phyloP scores from a whole-genome alignment of 305 asterid species.

The Solanum aculeatissimum region DNA sequence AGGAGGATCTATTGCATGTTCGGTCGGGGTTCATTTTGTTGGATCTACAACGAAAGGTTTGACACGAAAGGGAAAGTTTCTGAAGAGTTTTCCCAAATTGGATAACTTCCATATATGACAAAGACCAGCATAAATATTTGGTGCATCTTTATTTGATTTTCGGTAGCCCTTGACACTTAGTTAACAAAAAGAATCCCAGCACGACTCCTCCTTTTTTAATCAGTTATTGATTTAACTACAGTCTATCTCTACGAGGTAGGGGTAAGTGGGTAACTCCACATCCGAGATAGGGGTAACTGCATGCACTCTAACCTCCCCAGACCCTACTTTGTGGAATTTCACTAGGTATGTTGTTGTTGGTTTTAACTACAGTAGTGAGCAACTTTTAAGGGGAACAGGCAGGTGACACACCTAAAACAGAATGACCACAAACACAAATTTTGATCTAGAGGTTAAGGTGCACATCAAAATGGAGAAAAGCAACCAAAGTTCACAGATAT shows the following conservation, averaged over 20 bases:
- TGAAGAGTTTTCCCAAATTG: background rate
- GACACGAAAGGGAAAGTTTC: background rate
- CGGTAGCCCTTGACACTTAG: constrained; percentile 9
- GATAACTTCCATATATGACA: background rate
- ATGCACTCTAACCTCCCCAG: background rate
- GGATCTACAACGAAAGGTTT: background rate
- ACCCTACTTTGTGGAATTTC: background rate
- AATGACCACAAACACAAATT: background rate
- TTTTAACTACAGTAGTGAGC: background rate
- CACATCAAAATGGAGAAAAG: background rate
- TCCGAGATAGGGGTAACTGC: background rate
- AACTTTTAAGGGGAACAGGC: background rate
- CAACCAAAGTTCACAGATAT: background rate
- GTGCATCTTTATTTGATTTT: background rate
- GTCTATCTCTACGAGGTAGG: background rate
- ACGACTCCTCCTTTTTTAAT: background rate
- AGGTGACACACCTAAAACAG: background rate
- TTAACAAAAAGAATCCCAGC: constrained; percentile 3
- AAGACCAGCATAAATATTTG: background rate
- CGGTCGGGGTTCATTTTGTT: background rate
- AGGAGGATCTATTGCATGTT: constrained; percentile 8
- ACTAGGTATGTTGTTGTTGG: background rate
- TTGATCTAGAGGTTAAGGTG: background rate
- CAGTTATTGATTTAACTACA: background rate
- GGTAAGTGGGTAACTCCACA: background rate